Evolutionary conservation across 768 basidiomycete genomes (phyloP), one percentile per base, ranked within the genome.

Genomic region (Naganishia vishniacii): DNA sequence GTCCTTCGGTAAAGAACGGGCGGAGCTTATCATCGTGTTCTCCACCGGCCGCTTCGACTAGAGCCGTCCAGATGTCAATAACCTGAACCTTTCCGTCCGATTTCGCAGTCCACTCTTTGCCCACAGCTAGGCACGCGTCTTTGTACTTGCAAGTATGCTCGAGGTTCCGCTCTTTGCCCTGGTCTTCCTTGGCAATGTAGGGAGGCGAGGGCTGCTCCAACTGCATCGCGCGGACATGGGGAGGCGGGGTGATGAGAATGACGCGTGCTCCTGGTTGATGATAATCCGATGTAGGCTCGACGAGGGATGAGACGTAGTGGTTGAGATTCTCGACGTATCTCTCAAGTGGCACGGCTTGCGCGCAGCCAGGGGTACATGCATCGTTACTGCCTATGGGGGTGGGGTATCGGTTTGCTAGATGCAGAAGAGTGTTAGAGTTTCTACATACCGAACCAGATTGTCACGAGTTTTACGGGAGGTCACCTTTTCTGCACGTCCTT

Each of bases 221-320:
- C 13, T 66, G 58, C 44, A 51, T 59, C 9, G 62, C 42, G 5
- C 62, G 62, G 23, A 72, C 88, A 59, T 91, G 81, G 1, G 92
- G 92, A 5, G 91, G 89, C 15, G 92, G 88, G 13, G 88, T 88
- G 64, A 93, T 84, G 62, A 97, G 80, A 59, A 95, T 78, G 69
- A 94, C 82, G 60, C 82, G 82, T 47, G 91, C 93, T 18, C 80
- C 70, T 1, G 88, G 86, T 11, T 87, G 86, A 78, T 88, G 83
- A 71, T 82, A 82, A 20, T 80, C 73, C 4, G 89, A 90, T 16
- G 80, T 75, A 0, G 87, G 82, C 18, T 48, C 41, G 53, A 80
- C 83, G 48, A 91, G 80, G 73, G 85, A 80, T 40, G 81, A 71
- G 64, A 93, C 79, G 70, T 93, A 83, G 31, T 80, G 75, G 49